These are phyloP conservation scores for Euphorbia schlechtendalii DNA, from an alignment of 441 rosid genomes.

Conservation along the genomic window DNA sequence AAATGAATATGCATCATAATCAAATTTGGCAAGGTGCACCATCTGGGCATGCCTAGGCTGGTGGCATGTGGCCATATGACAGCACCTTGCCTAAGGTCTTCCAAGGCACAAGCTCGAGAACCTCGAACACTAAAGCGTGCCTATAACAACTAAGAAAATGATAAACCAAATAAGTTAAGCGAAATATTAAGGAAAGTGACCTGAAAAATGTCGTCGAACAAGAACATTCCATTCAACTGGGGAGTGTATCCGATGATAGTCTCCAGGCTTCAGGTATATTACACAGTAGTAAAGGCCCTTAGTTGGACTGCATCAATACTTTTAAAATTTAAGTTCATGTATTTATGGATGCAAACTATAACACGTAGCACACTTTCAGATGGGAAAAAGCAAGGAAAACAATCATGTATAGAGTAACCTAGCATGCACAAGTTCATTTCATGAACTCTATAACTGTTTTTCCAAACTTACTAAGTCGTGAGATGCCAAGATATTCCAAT, in stretches of 20 bases:
- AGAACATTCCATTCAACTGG: constrained; percentile 84
- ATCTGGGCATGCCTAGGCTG: too few relatives aligned
- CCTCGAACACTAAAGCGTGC: too few relatives aligned
- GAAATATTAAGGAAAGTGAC: constrained; percentile 27
- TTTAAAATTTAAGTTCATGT: constrained; percentile 2
- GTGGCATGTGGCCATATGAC: too few relatives aligned
- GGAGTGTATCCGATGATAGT: constrained; percentile 90
- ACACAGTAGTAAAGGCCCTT: constrained; percentile 94
- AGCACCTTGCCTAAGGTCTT: too few relatives aligned
- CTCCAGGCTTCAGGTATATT: constrained; percentile 85
- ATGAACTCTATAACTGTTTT: not conserved
- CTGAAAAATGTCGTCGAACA: constrained; percentile 87
- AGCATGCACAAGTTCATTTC: not conserved
- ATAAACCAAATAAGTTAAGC: not conserved
- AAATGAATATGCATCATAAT: too few relatives aligned
- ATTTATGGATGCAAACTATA: not conserved
- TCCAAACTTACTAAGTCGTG: not conserved
- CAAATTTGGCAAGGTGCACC: too few relatives aligned
- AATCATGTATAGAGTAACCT: not conserved
- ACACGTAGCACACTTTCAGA: not conserved
- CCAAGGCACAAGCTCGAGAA: too few relatives aligned
- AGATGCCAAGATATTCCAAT: not conserved
- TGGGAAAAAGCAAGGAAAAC: not conserved
- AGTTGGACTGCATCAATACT: constrained; percentile 53
- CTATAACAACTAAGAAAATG: not conserved